Evolutionary conservation across 2,329 filamentous ascomycete genomes (phyloP).

Genomic region (Helicocarpus griseus): DNA sequence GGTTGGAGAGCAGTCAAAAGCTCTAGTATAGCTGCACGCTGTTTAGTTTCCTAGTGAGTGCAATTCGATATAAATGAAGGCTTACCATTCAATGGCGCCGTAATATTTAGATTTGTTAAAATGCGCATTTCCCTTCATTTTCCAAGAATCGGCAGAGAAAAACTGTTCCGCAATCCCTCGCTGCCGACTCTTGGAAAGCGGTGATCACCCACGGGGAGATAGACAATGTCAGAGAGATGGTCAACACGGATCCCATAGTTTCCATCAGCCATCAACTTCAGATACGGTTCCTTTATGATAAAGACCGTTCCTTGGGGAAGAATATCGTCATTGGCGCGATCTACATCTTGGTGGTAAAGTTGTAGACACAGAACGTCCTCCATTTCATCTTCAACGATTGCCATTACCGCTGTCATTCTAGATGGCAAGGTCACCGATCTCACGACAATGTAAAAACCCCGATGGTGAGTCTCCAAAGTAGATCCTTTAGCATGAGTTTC

Average conservation of each 20-base stretch:
- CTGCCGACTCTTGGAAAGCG: constrained; percentile 30
- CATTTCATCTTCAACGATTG: constrained; percentile 33
- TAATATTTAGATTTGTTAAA: constrained; percentile 10
- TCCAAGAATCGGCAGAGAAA: constrained; percentile 11
- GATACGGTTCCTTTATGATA: constrained; percentile 47
- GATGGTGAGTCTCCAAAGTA: constrained; percentile 34
- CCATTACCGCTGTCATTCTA: constrained; percentile 24
- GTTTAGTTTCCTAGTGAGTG: constrained; percentile 2
- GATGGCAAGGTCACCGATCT: constrained; percentile 22
- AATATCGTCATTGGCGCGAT: constrained; percentile 25
- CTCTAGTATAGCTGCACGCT: constrained; percentile 27
- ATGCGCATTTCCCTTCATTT: constrained; percentile 26
- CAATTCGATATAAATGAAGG: not conserved
- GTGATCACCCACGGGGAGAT: constrained; percentile 27
- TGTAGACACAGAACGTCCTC: constrained; percentile 28
- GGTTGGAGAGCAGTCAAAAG: constrained; percentile 25
- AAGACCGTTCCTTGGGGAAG: constrained; percentile 27
- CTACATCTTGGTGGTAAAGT: constrained; percentile 33
- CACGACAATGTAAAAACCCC: constrained; percentile 26
- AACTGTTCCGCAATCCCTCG: constrained; percentile 3
- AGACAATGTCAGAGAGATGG: constrained; percentile 42
- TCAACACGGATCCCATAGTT: constrained; percentile 42
- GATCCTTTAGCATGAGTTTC: constrained; percentile 22
- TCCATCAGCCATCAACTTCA: constrained; percentile 33
- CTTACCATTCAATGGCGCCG: constrained; percentile 21